Conservation (phyloP, 2,329 filamentous ascomycete genomes). For the Talaromyces sp. region DNA sequence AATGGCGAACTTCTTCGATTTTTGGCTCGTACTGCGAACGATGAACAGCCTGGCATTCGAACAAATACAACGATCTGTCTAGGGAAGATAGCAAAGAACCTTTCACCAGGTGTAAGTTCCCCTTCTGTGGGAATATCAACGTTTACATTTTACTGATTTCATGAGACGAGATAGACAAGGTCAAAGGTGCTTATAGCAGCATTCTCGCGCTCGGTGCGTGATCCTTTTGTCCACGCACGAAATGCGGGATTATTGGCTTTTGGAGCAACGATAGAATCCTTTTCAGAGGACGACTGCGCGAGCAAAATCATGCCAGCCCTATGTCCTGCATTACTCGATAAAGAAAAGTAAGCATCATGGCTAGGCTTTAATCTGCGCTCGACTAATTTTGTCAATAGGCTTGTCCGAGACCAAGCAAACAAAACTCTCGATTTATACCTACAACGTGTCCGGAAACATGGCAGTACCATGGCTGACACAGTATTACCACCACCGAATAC, state of each 20-base stretch:
- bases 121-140: not conserved
- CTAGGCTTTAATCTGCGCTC: no score
- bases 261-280: constrained; percentile 77
- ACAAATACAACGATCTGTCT: constrained; percentile 98
- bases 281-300: constrained; percentile 85
- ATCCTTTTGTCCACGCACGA: constrained; percentile 90
- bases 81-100: constrained; percentile 88
- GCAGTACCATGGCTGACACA: constrained; percentile 72
- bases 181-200: constrained; percentile 90
- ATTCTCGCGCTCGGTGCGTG: constrained; percentile 80
- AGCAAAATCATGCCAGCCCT: constrained; percentile 75
- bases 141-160: not conserved
- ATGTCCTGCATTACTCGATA: constrained; percentile 81
- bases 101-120: constrained; percentile 57
- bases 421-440: constrained; percentile 87
- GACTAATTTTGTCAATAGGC: constrained; percentile 30
- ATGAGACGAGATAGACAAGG: constrained; percentile 52
- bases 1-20: constrained; percentile 90
- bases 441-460: constrained; percentile 73
- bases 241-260: constrained; percentile 85
- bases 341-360: constrained; percentile 63
- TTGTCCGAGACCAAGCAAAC: constrained; percentile 83
- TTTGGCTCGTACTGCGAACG: constrained; percentile 91
- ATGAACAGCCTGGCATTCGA: constrained; percentile 92
- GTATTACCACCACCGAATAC: constrained; percentile 62